phyloP scores from a whole-genome alignment of 2,329 filamentous ascomycete species.

The Penicillium sp. region DNA sequence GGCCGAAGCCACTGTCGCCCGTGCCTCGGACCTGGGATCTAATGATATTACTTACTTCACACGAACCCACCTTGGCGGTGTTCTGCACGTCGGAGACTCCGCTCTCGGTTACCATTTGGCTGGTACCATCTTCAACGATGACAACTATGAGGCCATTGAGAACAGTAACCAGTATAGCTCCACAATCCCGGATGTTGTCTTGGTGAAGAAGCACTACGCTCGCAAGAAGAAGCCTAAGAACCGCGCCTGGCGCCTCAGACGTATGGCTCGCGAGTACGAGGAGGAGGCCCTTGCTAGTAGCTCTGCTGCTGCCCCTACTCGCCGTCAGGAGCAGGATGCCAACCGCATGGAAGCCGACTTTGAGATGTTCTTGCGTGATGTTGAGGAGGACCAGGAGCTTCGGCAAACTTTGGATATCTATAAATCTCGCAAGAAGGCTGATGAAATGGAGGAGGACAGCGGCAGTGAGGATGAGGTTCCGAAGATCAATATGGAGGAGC shows the following conservation, averaged over 20 bases:
- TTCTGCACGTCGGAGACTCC: slow-evolving; percentile 87
- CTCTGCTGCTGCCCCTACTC: slow-evolving; percentile 52
- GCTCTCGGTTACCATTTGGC: slow-evolving; percentile 92
- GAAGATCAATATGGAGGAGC: slow-evolving; percentile 71
- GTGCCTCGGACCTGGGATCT: slow-evolving; percentile 80
- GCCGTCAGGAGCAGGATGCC: slow-evolving; percentile 69
- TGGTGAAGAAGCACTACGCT: slow-evolving; percentile 97
- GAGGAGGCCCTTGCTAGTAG: slow-evolving; percentile 53
- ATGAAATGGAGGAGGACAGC: slow-evolving; percentile 61
- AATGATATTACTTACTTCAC: slow-evolving; percentile 90
- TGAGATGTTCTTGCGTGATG: slow-evolving; percentile 94
- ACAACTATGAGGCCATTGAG: slow-evolving; percentile 82
- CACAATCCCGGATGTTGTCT: slow-evolving; percentile 84
- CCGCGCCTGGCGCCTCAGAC: slow-evolving; percentile 92
- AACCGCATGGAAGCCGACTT: slow-evolving; percentile 90
- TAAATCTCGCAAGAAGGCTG: slow-evolving; percentile 59
- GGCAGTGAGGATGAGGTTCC: slow-evolving; percentile 68
- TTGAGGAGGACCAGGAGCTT: slow-evolving; percentile 92
- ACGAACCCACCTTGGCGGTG: slow-evolving; percentile 83
- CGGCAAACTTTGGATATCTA: slow-evolving; percentile 84
- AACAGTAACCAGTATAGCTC: slow-evolving; percentile 74
- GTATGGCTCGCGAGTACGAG: slow-evolving; percentile 87
- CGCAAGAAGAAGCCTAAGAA: slow-evolving; percentile 80
- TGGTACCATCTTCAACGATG: slow-evolving; percentile 91
- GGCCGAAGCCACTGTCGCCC: slow-evolving; percentile 85